These are phyloP conservation scores for Lathyrus tuberosus DNA, from an alignment of 306 rosid genomes.

Conservation along the genomic window DNA sequence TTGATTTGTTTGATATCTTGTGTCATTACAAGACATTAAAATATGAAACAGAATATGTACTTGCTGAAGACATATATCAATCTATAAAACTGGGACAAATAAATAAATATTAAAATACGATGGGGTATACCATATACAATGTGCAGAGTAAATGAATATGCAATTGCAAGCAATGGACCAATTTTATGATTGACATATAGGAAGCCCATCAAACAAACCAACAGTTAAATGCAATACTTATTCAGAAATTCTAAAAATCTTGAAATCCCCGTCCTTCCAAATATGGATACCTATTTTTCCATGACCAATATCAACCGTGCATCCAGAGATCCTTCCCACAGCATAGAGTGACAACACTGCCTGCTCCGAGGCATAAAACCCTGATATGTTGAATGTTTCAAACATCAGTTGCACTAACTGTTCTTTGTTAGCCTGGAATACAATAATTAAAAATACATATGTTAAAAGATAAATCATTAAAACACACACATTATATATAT, in stretches of 20 bases:
- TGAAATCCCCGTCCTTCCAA: conserved; percentile 28
- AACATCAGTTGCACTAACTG: conserved; percentile 97
- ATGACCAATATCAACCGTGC: conserved; percentile 96
- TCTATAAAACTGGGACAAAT: too few species aligned
- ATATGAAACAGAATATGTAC: too few species aligned
- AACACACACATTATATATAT: neutral
- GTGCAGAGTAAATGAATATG: conserved; percentile 24
- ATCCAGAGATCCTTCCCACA: conserved; percentile 96
- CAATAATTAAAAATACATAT: conserved; percentile 21
- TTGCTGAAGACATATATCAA: too few species aligned
- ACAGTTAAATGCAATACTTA: conserved; percentile 4
- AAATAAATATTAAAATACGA: too few species aligned
- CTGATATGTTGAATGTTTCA: conserved; percentile 98
- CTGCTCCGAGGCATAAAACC: conserved; percentile 98
- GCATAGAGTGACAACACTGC: conserved; percentile 94
- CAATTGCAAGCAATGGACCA: conserved; percentile 3
- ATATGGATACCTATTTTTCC: conserved; percentile 83
- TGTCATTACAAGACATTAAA: too few species aligned
- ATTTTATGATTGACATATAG: conserved; percentile 6
- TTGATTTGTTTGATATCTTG: too few species aligned
- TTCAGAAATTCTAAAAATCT: conserved; percentile 28
- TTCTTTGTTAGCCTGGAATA: conserved; percentile 83
- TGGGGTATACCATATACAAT: neutral
- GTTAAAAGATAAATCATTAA: conserved; percentile 7
- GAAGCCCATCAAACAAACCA: conserved; percentile 14